Evolutionary conservation across 2,329 filamentous ascomycete genomes (phyloP).

Genomic region (Phialemonium atrogriseum): DNA sequence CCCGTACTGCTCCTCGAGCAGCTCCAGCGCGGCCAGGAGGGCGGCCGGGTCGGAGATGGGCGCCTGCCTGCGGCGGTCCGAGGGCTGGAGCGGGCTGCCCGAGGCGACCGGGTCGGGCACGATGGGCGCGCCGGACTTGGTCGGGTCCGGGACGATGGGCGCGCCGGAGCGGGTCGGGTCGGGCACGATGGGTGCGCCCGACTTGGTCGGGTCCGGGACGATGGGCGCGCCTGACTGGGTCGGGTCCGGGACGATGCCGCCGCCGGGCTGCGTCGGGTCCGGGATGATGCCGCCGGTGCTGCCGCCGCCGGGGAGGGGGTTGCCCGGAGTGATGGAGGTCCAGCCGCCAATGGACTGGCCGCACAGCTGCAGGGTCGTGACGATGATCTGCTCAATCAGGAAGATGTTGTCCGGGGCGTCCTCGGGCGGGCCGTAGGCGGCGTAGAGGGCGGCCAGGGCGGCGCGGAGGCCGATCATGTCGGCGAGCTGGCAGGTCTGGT

Average conservation of each 20-base stretch:
- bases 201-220: slow-evolving; percentile 15
- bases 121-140: slow-evolving; percentile 8
- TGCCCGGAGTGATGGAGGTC: slow-evolving; percentile 14
- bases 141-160: slow-evolving; percentile 15
- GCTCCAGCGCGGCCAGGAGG: slow-evolving; percentile 11
- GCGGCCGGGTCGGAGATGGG: slow-evolving; percentile 8
- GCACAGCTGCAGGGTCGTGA: slow-evolving; percentile 14
- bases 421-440: slow-evolving; percentile 13
- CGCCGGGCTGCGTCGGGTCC: slow-evolving; percentile 16
- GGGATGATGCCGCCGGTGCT: slow-evolving; percentile 22
- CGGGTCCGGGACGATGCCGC: slow-evolving; percentile 19
- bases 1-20: slow-evolving; percentile 15
- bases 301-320: slow-evolving; percentile 20
- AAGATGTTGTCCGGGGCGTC: slow-evolving; percentile 14
- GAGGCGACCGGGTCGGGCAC: slow-evolving; percentile 15
- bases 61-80: slow-evolving; percentile 2
- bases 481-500: slow-evolving; percentile 9
- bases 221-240: slow-evolving; percentile 20
- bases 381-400: slow-evolving; percentile 17
- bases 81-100: slow-evolving; percentile 7
- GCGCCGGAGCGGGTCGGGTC: slow-evolving; percentile 11
- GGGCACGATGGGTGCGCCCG: slow-evolving; percentile 14
- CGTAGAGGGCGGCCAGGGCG: slow-evolving; percentile 12
- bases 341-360: slow-evolving; percentile 15
- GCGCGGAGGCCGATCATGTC: slow-evolving; percentile 15